Conservation (phyloP, 495 filamentous ascomycete species). For the Chaetomium tenue region DNA sequence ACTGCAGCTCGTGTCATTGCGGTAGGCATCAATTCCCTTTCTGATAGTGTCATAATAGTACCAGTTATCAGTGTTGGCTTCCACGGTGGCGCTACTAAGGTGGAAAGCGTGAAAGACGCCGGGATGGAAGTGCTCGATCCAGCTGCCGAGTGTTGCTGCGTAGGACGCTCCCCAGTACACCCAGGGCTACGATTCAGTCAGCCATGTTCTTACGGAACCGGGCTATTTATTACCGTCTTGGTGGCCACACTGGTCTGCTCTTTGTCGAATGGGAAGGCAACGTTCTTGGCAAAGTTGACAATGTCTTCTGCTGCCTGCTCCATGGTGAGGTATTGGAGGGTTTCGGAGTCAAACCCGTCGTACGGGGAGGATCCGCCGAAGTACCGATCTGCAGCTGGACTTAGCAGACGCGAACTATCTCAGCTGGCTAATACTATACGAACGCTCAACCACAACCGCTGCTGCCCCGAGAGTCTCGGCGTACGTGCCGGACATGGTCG, state of each 20-base stretch:
- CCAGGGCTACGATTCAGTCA: conserved; percentile 50
- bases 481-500: conserved; percentile 49
- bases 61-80: conserved; percentile 62
- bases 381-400: conserved; percentile 48
- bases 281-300: conserved; percentile 60
- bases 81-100: conserved; percentile 59
- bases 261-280: conserved; percentile 56
- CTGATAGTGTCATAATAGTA: conserved; percentile 63
- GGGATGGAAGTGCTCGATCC: conserved; percentile 58
- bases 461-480: conserved; percentile 58
- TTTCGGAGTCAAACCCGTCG: conserved; percentile 52
- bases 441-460: conserved; percentile 57
- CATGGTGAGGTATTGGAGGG: conserved; percentile 60
- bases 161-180: conserved; percentile 62
- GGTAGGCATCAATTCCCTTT: conserved; percentile 51
- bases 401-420: neutral
- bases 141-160: conserved; percentile 60
- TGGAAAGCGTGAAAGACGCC: conserved; percentile 68
- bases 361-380: conserved; percentile 63
- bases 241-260: conserved; percentile 50
- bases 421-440: conserved; percentile 19
- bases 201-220: neutral
- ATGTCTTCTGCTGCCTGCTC: conserved; percentile 60
- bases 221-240: conserved; percentile 36
- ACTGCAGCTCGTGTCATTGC: conserved; percentile 53